Evolutionary conservation across 2,329 filamentous ascomycete species (phyloP), one percentile per base, ranked within the genome.

Genomic region (Colletotrichum tamarilloi): DNA sequence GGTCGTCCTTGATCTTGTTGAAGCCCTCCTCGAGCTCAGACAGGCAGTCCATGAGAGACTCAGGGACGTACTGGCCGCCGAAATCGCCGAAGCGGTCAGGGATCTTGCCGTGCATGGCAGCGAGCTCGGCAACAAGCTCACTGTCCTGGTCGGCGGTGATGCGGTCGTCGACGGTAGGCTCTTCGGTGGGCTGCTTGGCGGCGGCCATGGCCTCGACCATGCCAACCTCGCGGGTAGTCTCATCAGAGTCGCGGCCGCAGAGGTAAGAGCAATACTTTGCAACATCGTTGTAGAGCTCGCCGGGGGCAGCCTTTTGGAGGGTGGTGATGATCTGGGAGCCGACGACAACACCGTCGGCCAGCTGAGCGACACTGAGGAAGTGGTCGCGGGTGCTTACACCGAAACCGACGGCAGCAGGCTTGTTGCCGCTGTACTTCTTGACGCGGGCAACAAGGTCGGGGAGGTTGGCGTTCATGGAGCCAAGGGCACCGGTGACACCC

Each of bases 31-130:
- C 96, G 6, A 99, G 90, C 84, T 99, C 91, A 0, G 92, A 92
- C 72, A 99, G 86, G 81, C 96, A 98, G 85, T 98, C 96, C 96
- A 99, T 98, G 74, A 99, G 89, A 24, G 95, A 97, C 84, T 99
- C 97, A 1, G 97, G 97, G 3, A 99, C 97, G 80, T 98, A 99
- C 83, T 98, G 96, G 19, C 97, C 97, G 78, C 97, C 97, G 76
- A 97, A 99, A 81, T 98, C 94, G 76, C 97, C 97, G 79, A 99
- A 98, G 64, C 95, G 92, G 75, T 95, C 91, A 14, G 95, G 94
- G 64, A 97, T 91, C 77, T 93, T 91, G 76, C 90, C 89, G 80
- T 97, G 97, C 73, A 98, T 87, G 19, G 94, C 93, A 72, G 95
- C 92, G 32, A 98, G 88, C 83, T 98, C 93, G 66, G 95, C 94